Conservation (phyloP, 2,329 filamentous ascomycete species). For the Cytospora mali region DNA sequence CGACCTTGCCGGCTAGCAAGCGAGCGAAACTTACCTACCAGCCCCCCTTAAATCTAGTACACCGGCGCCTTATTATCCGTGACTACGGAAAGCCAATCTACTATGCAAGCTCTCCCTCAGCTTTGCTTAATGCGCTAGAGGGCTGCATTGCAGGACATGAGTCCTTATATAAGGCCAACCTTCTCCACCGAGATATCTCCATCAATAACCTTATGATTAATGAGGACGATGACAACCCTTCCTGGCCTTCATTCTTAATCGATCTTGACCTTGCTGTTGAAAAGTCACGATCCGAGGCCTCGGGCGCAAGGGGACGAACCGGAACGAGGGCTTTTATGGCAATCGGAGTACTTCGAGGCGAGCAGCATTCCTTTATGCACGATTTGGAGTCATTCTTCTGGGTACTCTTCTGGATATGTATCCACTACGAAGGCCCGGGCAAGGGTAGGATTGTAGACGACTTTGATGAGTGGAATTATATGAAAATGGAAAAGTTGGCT, state of each 20-base stretch:
- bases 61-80: constrained; percentile 7
- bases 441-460: no score
- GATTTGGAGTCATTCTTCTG: constrained; percentile 29
- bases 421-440: no score
- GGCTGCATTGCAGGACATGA: constrained; percentile 39
- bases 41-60: neutral
- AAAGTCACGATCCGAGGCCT: no score
- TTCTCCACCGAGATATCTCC: constrained; percentile 43
- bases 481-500: no score
- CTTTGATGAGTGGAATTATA: no score
- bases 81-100: constrained; percentile 42
- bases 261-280: constrained; percentile 44
- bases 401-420: neutral
- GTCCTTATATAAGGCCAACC: constrained; percentile 34
- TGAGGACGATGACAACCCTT: constrained; percentile 42
- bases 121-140: constrained; percentile 37
- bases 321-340: constrained; percentile 41
- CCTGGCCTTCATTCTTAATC: constrained; percentile 45
- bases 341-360: constrained; percentile 37
- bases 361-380: constrained; percentile 36
- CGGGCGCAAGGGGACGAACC: constrained; percentile 32
- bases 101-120: constrained; percentile 36
- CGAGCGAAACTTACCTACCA: no score
- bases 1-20: no score
- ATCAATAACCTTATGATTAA: constrained; percentile 47